phyloP scores from a whole-genome alignment of 176 grass and related monocot genomes.

The Triticum timopheevii region DNA sequence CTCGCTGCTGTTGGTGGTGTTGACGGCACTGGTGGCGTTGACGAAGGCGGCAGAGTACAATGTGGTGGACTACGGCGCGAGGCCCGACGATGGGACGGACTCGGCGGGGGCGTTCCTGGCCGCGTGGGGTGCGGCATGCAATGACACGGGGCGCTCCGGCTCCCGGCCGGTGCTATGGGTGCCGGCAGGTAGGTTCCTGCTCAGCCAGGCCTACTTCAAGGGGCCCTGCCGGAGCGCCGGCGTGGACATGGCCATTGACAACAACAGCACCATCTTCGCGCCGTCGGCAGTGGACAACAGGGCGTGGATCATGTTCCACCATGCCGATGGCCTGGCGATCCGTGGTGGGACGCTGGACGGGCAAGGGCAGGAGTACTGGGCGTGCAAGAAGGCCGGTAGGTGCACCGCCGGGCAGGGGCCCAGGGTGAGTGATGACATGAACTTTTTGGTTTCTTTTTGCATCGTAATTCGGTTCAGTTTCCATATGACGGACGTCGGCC shows the following conservation, averaged over 20 bases:
- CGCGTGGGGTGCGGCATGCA: too few relatives aligned
- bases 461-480: not conserved
- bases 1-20: not conserved
- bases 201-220: too few relatives aligned
- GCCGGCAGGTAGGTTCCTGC: too few relatives aligned
- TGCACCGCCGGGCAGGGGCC: slow-evolving; percentile 29
- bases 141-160: too few relatives aligned
- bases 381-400: slow-evolving; percentile 42
- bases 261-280: too few relatives aligned
- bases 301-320: too few relatives aligned
- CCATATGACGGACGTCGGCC: not conserved
- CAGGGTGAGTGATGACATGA: slow-evolving; percentile 30
- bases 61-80: slow-evolving; percentile 15
- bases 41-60: slow-evolving; percentile 27
- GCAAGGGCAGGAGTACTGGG: slow-evolving; percentile 42
- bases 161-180: too few relatives aligned
- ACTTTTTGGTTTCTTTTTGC: not conserved
- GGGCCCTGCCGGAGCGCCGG: too few relatives aligned
- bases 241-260: too few relatives aligned
- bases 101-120: too few relatives aligned
- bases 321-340: slow-evolving; percentile 37
- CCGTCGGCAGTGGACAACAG: too few relatives aligned
- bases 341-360: slow-evolving; percentile 52
- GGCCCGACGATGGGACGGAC: too few relatives aligned
- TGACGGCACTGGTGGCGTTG: not conserved